These are phyloP conservation scores for Beta vulgaris DNA, from an alignment of 148 eudicot species.

Conservation along the genomic window DNA sequence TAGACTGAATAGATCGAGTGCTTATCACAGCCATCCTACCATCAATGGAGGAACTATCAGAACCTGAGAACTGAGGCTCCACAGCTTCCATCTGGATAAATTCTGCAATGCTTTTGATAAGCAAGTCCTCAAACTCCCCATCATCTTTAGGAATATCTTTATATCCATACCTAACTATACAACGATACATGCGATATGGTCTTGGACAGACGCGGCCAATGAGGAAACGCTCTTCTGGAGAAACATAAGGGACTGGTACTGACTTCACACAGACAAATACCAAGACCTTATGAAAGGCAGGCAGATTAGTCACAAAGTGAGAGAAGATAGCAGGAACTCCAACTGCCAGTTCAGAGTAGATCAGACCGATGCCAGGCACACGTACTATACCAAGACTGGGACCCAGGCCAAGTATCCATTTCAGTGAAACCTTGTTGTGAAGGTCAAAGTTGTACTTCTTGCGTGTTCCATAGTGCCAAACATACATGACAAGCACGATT, in stretches of 20 bases:
- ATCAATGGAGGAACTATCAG: conserved; percentile 64
- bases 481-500: conserved; percentile 69
- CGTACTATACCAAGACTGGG: conserved; percentile 96
- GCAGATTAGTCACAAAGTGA: conserved; percentile 92
- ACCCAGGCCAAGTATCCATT: conserved; percentile 93
- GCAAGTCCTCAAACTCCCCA: conserved; percentile 75
- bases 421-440: conserved; percentile 87
- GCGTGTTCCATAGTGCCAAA: conserved; percentile 93
- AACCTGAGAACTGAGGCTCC: conserved; percentile 55
- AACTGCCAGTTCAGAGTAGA: conserved; percentile 87
- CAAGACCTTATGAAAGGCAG: conserved; percentile 82
- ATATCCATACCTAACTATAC: conserved; percentile 87
- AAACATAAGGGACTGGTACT: conserved; percentile 82
- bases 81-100: conserved; percentile 94
- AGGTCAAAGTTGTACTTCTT: conserved; percentile 87
- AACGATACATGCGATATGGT: conserved; percentile 92
- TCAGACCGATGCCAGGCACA: conserved; percentile 86
- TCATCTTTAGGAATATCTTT: conserved; percentile 81
- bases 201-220: conserved; percentile 91
- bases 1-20: conserved; percentile 35
- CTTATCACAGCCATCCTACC: conserved; percentile 97
- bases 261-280: conserved; percentile 90
- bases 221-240: conserved; percentile 84
- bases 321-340: conserved; percentile 96
- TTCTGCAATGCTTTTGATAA: conserved; percentile 81